A percentile compares a stretch with the other conserved stretches of the same genome.
Evolutionary conservation across 2,329 filamentous ascomycete genomes (phyloP).

Genomic region (Lecanosticta acicola): DNA sequence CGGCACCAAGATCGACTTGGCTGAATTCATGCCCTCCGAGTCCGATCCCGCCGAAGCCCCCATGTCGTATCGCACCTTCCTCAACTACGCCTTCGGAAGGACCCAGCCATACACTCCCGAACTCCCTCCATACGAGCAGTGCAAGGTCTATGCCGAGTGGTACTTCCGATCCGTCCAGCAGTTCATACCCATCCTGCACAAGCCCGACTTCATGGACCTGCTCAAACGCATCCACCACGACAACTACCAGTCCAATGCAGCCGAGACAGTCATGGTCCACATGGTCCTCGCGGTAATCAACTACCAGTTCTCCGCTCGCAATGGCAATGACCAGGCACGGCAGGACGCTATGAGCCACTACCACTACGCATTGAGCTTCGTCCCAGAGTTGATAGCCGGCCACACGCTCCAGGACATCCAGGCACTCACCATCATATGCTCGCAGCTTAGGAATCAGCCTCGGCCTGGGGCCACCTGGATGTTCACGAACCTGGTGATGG

Average conservation of each 20-base stretch:
- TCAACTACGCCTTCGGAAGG: slow-evolving; percentile 57
- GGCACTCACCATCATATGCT: slow-evolving; percentile 64
- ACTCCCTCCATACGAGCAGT: slow-evolving; percentile 59
- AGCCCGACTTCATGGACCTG: slow-evolving; percentile 63
- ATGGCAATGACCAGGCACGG: slow-evolving; percentile 53
- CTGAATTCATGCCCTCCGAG: slow-evolving; percentile 63
- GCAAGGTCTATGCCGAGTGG: slow-evolving; percentile 65
- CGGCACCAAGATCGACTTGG: slow-evolving; percentile 73
- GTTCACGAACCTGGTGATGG: slow-evolving; percentile 59
- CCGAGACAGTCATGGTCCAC: slow-evolving; percentile 66
- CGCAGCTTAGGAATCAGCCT: slow-evolving; percentile 69
- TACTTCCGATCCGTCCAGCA: slow-evolving; percentile 68
- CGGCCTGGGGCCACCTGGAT: slow-evolving; percentile 71
- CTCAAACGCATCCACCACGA: slow-evolving; percentile 62
- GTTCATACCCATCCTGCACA: slow-evolving; percentile 72
- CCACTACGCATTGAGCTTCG: slow-evolving; percentile 65
- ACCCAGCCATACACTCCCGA: slow-evolving; percentile 53
- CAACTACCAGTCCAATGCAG: slow-evolving; percentile 54
- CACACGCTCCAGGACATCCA: slow-evolving; percentile 64
- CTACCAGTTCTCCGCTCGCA: slow-evolving; percentile 70
- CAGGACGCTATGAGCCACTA: slow-evolving; percentile 70
- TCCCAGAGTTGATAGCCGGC: slow-evolving; percentile 58
- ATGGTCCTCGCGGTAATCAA: slow-evolving; percentile 75
- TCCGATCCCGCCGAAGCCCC: slow-evolving; percentile 55
- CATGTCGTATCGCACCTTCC: slow-evolving; percentile 66